Evolutionary conservation across 768 basidiomycete genomes (phyloP).

Genomic region (Lentinus brumalis): DNA sequence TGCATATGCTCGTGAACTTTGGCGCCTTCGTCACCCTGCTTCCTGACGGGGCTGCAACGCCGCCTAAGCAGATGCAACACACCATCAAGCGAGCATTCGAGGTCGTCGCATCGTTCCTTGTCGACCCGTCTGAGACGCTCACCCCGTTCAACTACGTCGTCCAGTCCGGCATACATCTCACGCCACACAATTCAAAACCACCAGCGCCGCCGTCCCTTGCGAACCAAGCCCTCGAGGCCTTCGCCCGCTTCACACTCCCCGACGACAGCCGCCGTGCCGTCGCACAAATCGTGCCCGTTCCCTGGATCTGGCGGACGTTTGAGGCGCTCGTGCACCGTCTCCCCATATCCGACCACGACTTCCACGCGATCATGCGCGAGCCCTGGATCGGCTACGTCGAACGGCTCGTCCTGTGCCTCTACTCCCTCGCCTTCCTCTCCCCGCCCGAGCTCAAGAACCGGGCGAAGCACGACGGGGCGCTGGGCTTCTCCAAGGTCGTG

Average conservation of each 20-base stretch:
- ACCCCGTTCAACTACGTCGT: slow-evolving; percentile 64
- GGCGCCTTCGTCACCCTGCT: slow-evolving; percentile 51
- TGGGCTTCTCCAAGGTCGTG: slow-evolving; percentile 73
- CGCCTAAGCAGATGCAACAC: slow-evolving; percentile 41
- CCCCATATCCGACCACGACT: slow-evolving; percentile 79
- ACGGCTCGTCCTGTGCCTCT: slow-evolving; percentile 78
- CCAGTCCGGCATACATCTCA: slow-evolving; percentile 46
- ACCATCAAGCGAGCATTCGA: slow-evolving; percentile 63
- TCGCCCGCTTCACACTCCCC: slow-evolving; percentile 73
- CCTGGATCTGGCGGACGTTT: slow-evolving; percentile 63
- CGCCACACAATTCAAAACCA: slow-evolving; percentile 28
- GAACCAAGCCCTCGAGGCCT: slow-evolving; percentile 82
- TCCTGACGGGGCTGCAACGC: slow-evolving; percentile 35
- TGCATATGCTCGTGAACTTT: slow-evolving; percentile 69
- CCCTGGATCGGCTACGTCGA: slow-evolving; percentile 79
- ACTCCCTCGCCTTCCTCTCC: slow-evolving; percentile 83
- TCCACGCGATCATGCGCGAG: slow-evolving; percentile 60
- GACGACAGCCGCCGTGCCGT: slow-evolving; percentile 82
- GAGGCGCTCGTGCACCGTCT: slow-evolving; percentile 77
- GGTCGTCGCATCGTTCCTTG: slow-evolving; percentile 72
- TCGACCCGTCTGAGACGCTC: slow-evolving; percentile 67
- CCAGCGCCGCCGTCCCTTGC: slow-evolving; percentile 60
- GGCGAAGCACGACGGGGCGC: slow-evolving; percentile 63
- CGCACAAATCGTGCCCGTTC: slow-evolving; percentile 56
- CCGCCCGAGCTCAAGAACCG: slow-evolving; percentile 71